phyloP scores from a whole-genome alignment of 73 alveolate genomes.

The Paramecium tetraurelia region DNA sequence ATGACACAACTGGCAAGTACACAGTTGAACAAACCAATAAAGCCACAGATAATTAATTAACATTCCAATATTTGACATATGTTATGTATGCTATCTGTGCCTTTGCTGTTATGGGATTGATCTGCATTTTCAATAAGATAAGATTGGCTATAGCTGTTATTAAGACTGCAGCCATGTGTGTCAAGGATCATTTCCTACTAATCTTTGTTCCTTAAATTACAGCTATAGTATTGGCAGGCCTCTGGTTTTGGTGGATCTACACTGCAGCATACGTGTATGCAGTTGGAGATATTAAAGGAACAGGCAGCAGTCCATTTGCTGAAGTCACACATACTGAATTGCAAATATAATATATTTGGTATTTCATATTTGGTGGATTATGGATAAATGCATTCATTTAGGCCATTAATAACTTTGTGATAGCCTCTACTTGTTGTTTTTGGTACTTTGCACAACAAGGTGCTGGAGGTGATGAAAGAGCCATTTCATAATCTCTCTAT shows the following conservation, averaged over 20 bases:
- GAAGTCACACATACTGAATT: constrained; percentile 80
- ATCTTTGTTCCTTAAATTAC: constrained; percentile 65
- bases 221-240: constrained; percentile 49
- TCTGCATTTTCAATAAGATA: constrained; percentile 81
- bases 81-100: constrained; percentile 62
- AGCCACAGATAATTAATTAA: constrained; percentile 17
- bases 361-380: constrained; percentile 83
- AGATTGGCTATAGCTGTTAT: constrained; percentile 93
- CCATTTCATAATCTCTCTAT: constrained; percentile 76
- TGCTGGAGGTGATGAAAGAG: constrained; percentile 89
- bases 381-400: constrained; percentile 82
- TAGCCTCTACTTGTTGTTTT: constrained; percentile 76
- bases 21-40: constrained; percentile 27
- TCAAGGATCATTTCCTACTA: constrained; percentile 57
- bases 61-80: constrained; percentile 49
- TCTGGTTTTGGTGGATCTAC: constrained; percentile 82
- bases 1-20: constrained; percentile 10
- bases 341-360: constrained; percentile 78
- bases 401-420: constrained; percentile 71
- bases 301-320: constrained; percentile 72
- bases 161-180: constrained; percentile 70
- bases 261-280: constrained; percentile 68
- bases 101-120: constrained; percentile 40
- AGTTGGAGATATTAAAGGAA: constrained; percentile 76
- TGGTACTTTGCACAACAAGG: constrained; percentile 96